Evolutionary conservation across 108 stramenopile genomes (phyloP).

Genomic region (Pseudonitzschia delicatissima): DNA sequence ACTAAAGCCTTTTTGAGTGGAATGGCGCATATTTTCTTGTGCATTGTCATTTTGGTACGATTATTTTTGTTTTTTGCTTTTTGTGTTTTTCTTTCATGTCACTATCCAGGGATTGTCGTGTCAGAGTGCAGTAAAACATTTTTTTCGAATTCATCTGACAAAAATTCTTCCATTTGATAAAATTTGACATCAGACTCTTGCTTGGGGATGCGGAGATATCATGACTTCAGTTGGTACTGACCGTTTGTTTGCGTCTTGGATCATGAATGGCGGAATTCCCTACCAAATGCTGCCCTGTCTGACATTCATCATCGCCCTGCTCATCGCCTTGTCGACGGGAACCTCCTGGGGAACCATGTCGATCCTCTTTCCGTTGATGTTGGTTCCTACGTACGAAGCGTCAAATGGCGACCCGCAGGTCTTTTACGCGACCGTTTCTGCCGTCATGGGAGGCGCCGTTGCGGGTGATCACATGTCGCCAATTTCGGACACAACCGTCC

Average conservation of each 20-base stretch:
- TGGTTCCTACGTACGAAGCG: constrained; percentile 52
- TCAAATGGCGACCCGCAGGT: constrained; percentile 43
- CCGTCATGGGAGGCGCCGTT: constrained; percentile 58
- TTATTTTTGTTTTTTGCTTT: no score
- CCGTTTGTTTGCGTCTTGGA: constrained; percentile 51
- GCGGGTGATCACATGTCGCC: constrained; percentile 75
- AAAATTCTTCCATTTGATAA: neutral
- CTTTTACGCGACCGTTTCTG: constrained; percentile 53
- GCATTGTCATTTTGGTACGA: constrained; percentile 38
- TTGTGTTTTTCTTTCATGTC: no score
- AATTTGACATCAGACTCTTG: constrained; percentile 24
- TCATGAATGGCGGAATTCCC: constrained; percentile 37
- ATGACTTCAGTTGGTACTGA: constrained; percentile 59
- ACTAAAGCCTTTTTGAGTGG: constrained; percentile 54
- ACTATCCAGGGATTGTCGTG: no score
- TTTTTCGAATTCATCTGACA: neutral
- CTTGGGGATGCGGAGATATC: constrained; percentile 63
- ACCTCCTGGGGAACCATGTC: constrained; percentile 78
- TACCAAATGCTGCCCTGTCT: constrained; percentile 46
- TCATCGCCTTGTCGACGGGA: constrained; percentile 62
- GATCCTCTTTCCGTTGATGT: constrained; percentile 67
- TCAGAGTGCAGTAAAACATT: no score
- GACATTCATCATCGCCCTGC: constrained; percentile 49
- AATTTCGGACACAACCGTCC: constrained; percentile 75
- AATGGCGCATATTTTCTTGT: constrained; percentile 57